Conservation (phyloP, 768 basidiomycete genomes). For the Podaxis pistillaris region DNA sequence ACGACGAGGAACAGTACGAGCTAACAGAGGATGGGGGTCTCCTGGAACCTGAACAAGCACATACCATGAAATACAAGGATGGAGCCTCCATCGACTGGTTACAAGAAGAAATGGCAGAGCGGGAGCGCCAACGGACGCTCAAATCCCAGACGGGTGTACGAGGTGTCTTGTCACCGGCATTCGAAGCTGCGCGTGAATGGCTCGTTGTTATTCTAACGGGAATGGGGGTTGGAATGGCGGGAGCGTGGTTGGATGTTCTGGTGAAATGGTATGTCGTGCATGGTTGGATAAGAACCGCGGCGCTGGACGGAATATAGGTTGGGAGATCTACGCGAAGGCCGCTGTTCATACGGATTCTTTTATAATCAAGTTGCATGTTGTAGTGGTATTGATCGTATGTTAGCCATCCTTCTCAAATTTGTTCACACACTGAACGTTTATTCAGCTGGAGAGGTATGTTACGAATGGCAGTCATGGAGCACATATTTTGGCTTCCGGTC, state of each 20-base stretch:
- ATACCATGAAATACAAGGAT: slow-evolving; percentile 47
- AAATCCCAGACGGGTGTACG: slow-evolving; percentile 52
- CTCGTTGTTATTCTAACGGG: slow-evolving; percentile 67
- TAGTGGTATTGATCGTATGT: slow-evolving; percentile 60
- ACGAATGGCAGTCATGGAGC: slow-evolving; percentile 70
- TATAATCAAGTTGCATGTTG: slow-evolving; percentile 74
- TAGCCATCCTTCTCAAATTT: slow-evolving; percentile 1
- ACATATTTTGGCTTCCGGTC: slow-evolving; percentile 50
- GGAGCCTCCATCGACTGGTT: slow-evolving; percentile 70
- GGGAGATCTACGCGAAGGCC: slow-evolving; percentile 66
- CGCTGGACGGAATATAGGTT: slow-evolving; percentile 41
- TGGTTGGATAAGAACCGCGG: not conserved
- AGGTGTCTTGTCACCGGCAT: slow-evolving; percentile 51
- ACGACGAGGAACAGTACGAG: slow-evolving; percentile 36
- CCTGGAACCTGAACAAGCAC: slow-evolving; percentile 25
- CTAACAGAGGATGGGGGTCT: slow-evolving; percentile 43
- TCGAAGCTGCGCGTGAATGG: slow-evolving; percentile 64
- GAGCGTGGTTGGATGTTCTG: slow-evolving; percentile 71
- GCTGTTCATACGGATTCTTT: slow-evolving; percentile 66
- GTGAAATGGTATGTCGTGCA: slow-evolving; percentile 59
- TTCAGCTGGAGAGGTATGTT: slow-evolving; percentile 64
- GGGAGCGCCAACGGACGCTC: slow-evolving; percentile 50
- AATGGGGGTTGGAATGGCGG: slow-evolving; percentile 62
- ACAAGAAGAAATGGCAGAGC: slow-evolving; percentile 61
- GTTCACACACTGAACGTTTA: not conserved